Evolutionary conservation across 2,329 filamentous ascomycete genomes (phyloP).

Genomic region (Magnaporthiopsis rhizophila): DNA sequence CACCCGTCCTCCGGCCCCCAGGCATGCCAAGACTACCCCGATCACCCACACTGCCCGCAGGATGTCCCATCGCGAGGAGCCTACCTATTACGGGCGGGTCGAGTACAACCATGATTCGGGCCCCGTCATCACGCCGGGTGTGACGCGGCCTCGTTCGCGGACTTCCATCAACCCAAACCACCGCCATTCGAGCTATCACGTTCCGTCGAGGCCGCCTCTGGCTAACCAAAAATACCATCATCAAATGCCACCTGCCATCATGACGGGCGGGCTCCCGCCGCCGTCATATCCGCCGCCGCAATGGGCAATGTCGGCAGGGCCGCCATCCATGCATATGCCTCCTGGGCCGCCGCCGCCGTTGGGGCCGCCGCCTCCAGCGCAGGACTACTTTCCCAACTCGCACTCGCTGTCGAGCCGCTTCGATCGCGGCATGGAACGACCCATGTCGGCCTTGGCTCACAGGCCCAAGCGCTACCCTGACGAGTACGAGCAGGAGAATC

Average conservation of each 20-base stretch:
- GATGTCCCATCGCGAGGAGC: slow-evolving; percentile 23
- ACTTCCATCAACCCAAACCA: slow-evolving; percentile 17
- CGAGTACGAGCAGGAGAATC: slow-evolving; percentile 33
- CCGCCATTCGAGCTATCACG: slow-evolving; percentile 30
- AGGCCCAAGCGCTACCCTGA: slow-evolving; percentile 27
- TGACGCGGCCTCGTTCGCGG: slow-evolving; percentile 31
- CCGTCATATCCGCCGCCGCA: slow-evolving; percentile 20
- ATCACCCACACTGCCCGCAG: slow-evolving; percentile 19
- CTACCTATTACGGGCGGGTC: slow-evolving; percentile 28
- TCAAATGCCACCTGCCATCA: slow-evolving; percentile 20
- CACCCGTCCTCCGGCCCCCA: slow-evolving; percentile 21
- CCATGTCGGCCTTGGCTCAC: slow-evolving; percentile 31
- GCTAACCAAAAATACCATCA: slow-evolving; percentile 27
- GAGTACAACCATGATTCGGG: slow-evolving; percentile 20
- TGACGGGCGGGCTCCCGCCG: slow-evolving; percentile 15
- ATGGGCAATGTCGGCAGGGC: slow-evolving; percentile 10
- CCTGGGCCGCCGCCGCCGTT: slow-evolving; percentile 9
- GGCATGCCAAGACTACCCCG: slow-evolving; percentile 29
- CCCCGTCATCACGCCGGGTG: slow-evolving; percentile 18
- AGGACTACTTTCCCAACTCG: slow-evolving; percentile 17
- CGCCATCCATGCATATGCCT: slow-evolving; percentile 3
- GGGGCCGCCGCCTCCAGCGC: not conserved
- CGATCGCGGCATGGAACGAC: slow-evolving; percentile 16
- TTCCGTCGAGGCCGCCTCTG: slow-evolving; percentile 25
- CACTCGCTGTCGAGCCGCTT: slow-evolving; percentile 5